Conservation (phyloP, 495 filamentous ascomycete genomes). For the Penicillium manginii region DNA sequence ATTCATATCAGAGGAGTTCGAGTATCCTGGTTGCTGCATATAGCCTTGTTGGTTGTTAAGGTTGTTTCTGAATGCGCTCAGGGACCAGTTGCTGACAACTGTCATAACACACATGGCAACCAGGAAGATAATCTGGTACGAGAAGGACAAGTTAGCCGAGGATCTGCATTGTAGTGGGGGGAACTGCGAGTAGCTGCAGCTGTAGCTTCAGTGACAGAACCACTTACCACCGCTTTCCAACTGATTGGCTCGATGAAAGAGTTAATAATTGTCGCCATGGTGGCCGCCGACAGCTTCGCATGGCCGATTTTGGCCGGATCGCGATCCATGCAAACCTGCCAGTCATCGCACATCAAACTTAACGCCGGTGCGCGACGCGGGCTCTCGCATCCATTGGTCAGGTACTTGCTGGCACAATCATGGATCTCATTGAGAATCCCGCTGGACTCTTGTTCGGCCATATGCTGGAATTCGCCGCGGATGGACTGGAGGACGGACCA, state of each 20-base stretch:
- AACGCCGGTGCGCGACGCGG: conserved; percentile 70
- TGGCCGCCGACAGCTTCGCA: conserved; percentile 70
- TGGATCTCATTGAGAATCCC: conserved; percentile 74
- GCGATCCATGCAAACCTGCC: conserved; percentile 84
- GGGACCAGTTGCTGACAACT: conserved; percentile 52
- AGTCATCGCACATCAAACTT: conserved; percentile 70
- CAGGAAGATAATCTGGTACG: conserved; percentile 44
- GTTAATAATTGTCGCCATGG: conserved; percentile 81
- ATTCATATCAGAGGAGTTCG: conserved; percentile 30
- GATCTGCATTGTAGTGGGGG: not conserved
- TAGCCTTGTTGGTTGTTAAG: conserved; percentile 41
- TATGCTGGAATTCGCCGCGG: conserved; percentile 72
- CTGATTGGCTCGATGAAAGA: conserved; percentile 71
- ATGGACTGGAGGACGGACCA: conserved; percentile 72
- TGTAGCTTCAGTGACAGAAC: not conserved
- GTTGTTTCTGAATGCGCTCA: conserved; percentile 47
- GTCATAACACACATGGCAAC: conserved; percentile 48
- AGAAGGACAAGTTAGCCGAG: conserved; percentile 18
- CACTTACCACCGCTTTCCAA: conserved; percentile 70
- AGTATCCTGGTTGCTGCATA: conserved; percentile 22
- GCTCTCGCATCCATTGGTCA: conserved; percentile 71
- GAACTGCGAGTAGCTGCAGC: not conserved
- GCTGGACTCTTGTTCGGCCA: conserved; percentile 62
- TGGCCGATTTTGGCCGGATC: conserved; percentile 68
- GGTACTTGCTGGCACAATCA: conserved; percentile 68